Conservation (phyloP, 2,329 filamentous ascomycete genomes). For the Calonectria pseudoturangicola region DNA sequence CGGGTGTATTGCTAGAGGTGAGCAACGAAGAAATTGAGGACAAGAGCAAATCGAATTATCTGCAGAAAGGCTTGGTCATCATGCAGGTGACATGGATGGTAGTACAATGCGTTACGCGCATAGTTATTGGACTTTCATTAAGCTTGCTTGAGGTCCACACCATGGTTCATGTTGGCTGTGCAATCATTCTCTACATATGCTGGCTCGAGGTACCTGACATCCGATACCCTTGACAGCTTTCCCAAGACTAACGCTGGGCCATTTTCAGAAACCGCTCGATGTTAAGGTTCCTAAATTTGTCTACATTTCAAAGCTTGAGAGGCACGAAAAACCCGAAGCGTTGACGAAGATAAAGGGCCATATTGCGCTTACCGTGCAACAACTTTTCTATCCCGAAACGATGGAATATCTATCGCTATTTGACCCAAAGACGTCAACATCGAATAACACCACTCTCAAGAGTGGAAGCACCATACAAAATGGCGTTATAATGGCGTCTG, state of each 20-base stretch:
- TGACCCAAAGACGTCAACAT: neutral
- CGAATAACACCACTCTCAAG: neutral
- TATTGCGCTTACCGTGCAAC: slow-evolving; percentile 36
- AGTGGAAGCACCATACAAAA: neutral
- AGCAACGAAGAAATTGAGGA: slow-evolving; percentile 54
- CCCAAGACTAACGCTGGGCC: neutral
- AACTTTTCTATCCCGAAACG: slow-evolving; percentile 28
- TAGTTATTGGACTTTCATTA: slow-evolving; percentile 57
- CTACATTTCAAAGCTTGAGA: neutral
- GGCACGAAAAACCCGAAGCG: neutral
- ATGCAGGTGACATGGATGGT: slow-evolving; percentile 64
- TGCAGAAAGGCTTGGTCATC: slow-evolving; percentile 60
- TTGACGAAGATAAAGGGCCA: slow-evolving; percentile 13
- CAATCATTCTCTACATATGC: slow-evolving; percentile 46
- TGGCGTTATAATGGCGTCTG: neutral
- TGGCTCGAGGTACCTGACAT: slow-evolving; percentile 42
- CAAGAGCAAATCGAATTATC: slow-evolving; percentile 60
- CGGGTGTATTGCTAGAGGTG: slow-evolving; percentile 37
- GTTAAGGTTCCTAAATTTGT: slow-evolving; percentile 35
- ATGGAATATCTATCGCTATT: neutral
- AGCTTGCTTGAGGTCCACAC: slow-evolving; percentile 61
- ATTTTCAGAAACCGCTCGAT: slow-evolving; percentile 47
- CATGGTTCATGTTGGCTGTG: slow-evolving; percentile 49
- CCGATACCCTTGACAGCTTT: too few species aligned
- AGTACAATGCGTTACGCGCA: slow-evolving; percentile 58